A percentile compares a stretch with the other conserved stretches of the same genome.
These are phyloP conservation scores for Boletus subcaerulescens DNA, from an alignment of 768 basidiomycete genomes.

Conservation along the genomic window DNA sequence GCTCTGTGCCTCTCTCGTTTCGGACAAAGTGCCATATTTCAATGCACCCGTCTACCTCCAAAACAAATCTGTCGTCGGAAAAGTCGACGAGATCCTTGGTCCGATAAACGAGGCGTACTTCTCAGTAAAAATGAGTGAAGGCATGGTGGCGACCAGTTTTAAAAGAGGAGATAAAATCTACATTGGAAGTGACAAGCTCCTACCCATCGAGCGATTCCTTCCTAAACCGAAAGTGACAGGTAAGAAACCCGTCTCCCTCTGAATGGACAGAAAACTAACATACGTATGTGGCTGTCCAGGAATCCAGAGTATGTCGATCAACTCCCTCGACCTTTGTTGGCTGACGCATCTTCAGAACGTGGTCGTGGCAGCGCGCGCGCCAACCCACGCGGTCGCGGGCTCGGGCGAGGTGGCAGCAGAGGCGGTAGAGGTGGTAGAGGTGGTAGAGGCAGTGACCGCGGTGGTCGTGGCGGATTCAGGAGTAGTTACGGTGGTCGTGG, in stretches of 20 bases:
- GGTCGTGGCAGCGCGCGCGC: constrained; percentile 39
- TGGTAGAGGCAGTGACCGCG: constrained; percentile 37
- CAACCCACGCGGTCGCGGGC: constrained; percentile 30
- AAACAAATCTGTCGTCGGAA: constrained; percentile 94
- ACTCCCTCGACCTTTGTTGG: constrained; percentile 5
- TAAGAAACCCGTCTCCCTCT: constrained; percentile 38
- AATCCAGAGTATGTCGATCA: constrained; percentile 11
- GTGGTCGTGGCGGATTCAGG: constrained; percentile 46
- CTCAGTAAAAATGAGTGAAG: constrained; percentile 94
- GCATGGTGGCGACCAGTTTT: constrained; percentile 94
- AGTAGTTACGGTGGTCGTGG: constrained; percentile 46
- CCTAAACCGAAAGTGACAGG: constrained; percentile 90
- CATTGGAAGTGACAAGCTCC: constrained; percentile 94
- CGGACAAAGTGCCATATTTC: constrained; percentile 96
- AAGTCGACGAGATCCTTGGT: constrained; percentile 99
- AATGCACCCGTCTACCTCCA: constrained; percentile 97
- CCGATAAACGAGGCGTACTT: constrained; percentile 99
- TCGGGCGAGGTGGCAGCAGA: constrained; percentile 37
- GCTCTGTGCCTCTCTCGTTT: constrained; percentile 83
- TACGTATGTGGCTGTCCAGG: constrained; percentile 24
- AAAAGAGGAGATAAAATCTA: constrained; percentile 98
- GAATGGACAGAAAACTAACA: constrained; percentile 3
- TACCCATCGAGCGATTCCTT: constrained; percentile 94
- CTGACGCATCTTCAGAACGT: constrained; percentile 42
- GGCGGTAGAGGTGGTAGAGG: constrained; percentile 39